Conservation (phyloP, 148 eudicot species). For the Hydrangea macrophylla region DNA sequence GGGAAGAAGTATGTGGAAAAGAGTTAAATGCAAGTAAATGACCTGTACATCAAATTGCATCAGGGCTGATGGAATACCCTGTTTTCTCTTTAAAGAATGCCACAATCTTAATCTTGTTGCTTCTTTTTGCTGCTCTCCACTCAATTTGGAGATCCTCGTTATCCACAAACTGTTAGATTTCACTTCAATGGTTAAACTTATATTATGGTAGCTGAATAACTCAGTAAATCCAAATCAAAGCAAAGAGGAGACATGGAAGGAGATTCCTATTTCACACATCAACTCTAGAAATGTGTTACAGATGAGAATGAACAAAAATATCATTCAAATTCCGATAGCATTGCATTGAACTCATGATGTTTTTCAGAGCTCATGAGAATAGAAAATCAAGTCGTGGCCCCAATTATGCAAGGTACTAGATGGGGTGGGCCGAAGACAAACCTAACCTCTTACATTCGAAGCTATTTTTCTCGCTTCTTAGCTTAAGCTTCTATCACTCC, state of each 20-base stretch:
- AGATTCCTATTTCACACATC: not conserved
- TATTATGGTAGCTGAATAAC: not conserved
- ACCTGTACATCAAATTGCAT: conserved; percentile 97
- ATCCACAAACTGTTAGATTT: conserved; percentile 67
- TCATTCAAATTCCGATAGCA: not conserved
- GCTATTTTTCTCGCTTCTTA: no score
- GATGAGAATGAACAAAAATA: not conserved
- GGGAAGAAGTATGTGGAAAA: not conserved
- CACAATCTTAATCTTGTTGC: conserved; percentile 74
- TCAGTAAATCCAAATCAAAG: not conserved
- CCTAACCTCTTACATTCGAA: no score
- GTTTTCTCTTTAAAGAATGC: conserved; percentile 69
- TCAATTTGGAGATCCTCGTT: conserved; percentile 71
- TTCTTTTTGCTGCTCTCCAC: conserved; percentile 86
- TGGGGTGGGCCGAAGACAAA: no score
- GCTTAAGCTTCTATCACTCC: no score
- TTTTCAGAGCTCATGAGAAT: not conserved
- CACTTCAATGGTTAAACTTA: not conserved
- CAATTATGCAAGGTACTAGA: no score
- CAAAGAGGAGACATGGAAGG: not conserved
- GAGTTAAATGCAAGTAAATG: conserved; percentile 9
- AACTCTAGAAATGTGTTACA: not conserved
- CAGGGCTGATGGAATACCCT: conserved; percentile 80
- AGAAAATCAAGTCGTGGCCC: not conserved
- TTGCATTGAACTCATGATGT: not conserved